These are phyloP conservation scores for Glomus cerebriforme DNA, from an alignment of 192 early-diverging fungal species.

Conservation along the genomic window DNA sequence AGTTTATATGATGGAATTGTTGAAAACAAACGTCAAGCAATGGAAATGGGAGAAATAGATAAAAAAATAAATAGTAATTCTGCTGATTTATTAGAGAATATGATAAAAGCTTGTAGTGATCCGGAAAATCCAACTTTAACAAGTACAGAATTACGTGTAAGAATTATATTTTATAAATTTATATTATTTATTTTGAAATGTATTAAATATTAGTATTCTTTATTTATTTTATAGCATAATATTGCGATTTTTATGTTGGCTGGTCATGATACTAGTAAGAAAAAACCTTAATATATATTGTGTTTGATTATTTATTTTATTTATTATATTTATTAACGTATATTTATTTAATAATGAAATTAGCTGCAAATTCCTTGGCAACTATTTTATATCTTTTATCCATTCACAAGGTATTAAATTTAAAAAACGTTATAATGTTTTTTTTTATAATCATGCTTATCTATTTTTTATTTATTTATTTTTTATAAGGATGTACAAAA, in stretches of 20 bases:
- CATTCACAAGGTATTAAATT: background rate
- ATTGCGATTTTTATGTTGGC: background rate
- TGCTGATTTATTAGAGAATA: no score
- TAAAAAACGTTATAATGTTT: background rate
- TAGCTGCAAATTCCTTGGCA: background rate
- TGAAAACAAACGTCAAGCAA: no score
- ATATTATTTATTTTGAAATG: no score
- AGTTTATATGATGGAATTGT: no score
- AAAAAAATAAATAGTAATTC: no score
- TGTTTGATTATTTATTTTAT: background rate
- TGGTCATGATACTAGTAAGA: conserved; percentile 6
- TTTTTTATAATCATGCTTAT: background rate
- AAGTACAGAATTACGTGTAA: no score
- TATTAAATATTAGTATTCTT: no score
- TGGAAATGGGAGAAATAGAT: no score
- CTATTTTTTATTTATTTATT: background rate
- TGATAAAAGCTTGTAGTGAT: no score
- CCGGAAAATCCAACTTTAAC: no score
- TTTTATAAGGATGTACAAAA: background rate
- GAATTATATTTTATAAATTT: no score
- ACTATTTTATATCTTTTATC: background rate
- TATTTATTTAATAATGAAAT: background rate
- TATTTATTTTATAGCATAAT: no score
- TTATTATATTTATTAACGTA: background rate
- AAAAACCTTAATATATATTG: background rate